phyloP scores from a whole-genome alignment of 768 basidiomycete genomes.

The Leccinellum rugosiceps region DNA sequence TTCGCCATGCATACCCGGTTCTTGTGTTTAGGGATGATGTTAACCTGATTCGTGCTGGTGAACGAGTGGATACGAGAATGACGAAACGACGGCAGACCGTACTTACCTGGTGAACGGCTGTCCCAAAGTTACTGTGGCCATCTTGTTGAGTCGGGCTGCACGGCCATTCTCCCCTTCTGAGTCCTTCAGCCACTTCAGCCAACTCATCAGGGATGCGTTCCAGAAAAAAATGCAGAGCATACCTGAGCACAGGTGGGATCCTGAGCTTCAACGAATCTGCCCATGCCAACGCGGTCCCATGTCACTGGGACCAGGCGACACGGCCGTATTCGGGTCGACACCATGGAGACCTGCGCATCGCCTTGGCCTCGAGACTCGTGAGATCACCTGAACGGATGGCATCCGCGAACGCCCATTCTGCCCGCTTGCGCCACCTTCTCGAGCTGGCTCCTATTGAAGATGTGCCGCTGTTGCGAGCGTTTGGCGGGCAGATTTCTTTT shows the following conservation, averaged over 20 bases:
- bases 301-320: conserved; percentile 48
- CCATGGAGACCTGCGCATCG: conserved; percentile 44
- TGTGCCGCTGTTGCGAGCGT: conserved; percentile 38
- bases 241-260: conserved; percentile 52
- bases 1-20: background rate
- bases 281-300: conserved; percentile 47
- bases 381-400: conserved; percentile 54
- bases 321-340: conserved; percentile 60
- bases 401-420: conserved; percentile 38
- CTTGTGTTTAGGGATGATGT: background rate
- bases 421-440: conserved; percentile 45
- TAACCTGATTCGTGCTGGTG: background rate
- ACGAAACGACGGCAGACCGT: background rate
- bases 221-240: conserved; percentile 40
- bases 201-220: conserved; percentile 37
- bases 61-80: background rate
- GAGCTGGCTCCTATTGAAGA: conserved; percentile 50
- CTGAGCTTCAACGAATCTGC: conserved; percentile 55
- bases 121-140: background rate
- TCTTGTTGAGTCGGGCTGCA: conserved; percentile 16
- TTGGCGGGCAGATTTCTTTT: conserved; percentile 48
- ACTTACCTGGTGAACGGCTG: background rate
- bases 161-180: conserved; percentile 4
- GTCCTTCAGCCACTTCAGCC: conserved; percentile 31
- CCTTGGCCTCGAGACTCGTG: conserved; percentile 56